These are phyloP conservation scores for Acacia confusa DNA, from an alignment of 306 rosid genomes.

Conservation along the genomic window DNA sequence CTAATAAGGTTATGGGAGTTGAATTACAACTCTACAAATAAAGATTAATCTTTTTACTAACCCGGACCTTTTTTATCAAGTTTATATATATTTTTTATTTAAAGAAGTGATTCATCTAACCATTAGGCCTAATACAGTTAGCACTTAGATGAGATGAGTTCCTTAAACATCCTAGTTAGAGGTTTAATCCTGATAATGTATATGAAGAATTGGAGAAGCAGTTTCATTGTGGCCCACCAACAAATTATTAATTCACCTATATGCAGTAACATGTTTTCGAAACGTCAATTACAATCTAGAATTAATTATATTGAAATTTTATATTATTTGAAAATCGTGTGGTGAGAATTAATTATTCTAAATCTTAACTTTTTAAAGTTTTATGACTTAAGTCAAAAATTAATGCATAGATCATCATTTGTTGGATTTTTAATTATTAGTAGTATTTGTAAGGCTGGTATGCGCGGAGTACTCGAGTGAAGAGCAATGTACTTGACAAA, in stretches of 20 bases:
- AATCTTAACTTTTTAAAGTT: not conserved
- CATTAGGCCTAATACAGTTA: too few relatives aligned
- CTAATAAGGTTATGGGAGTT: too few relatives aligned
- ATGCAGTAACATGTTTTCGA: not conserved
- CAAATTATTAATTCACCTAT: too few relatives aligned
- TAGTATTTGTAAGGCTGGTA: not conserved
- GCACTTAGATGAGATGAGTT: too few relatives aligned
- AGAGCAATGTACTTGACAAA: not conserved
- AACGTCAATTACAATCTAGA: not conserved
- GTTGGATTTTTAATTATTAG: not conserved
- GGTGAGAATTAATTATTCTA: not conserved
- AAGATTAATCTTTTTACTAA: too few relatives aligned
- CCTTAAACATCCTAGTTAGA: too few relatives aligned
- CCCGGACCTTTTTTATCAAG: fast-evolving
- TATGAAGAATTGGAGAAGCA: too few relatives aligned
- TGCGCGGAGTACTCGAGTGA: not conserved
- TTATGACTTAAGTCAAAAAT: not conserved
- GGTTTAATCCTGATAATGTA: too few relatives aligned
- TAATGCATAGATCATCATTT: not conserved
- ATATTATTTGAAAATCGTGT: not conserved
- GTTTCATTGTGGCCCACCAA: too few relatives aligned
- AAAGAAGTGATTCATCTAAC: too few relatives aligned
- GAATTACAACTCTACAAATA: too few relatives aligned
- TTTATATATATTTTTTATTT: too few relatives aligned
- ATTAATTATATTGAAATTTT: not conserved